Evolutionary conservation across 345 rosid species (phyloP).

Genomic region (Pistacia atlantica): DNA sequence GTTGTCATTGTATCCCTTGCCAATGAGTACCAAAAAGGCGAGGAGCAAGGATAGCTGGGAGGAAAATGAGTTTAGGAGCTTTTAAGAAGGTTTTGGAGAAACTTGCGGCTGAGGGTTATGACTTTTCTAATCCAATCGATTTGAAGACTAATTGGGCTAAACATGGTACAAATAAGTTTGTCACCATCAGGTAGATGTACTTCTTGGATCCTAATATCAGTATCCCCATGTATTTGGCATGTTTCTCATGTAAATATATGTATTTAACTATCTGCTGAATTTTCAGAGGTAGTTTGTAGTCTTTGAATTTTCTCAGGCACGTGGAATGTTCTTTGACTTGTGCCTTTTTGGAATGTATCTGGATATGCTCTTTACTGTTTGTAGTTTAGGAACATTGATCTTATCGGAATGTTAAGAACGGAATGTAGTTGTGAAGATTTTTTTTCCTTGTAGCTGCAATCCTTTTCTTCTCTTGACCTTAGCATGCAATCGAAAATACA

Average conservation of each 20-base stretch:
- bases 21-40: constrained; percentile 38
- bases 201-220: constrained; percentile 1
- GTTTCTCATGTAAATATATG: constrained; percentile 2
- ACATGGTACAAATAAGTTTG: constrained; percentile 44
- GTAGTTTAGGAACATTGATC: background rate
- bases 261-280: constrained; percentile 16
- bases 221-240: constrained; percentile 3
- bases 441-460: background rate
- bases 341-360: background rate
- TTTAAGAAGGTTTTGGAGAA: constrained; percentile 38
- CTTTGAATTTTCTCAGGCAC: background rate
- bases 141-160: constrained; percentile 40
- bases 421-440: background rate
- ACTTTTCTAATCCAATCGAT: constrained; percentile 36
- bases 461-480: background rate
- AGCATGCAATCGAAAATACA: too few species aligned
- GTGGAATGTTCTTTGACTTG: constrained; percentile 7
- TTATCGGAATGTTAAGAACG: background rate
- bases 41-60: constrained; percentile 39
- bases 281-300: background rate
- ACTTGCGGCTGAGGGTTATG: constrained; percentile 39
- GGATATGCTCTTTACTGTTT: background rate
- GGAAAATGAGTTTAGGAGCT: constrained; percentile 43
- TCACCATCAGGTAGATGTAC: constrained; percentile 39
- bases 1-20: constrained; percentile 35